Base-by-base conservation (phyloP, 2,329 filamentous ascomycete species). In the Fusarium annulatum region DNA sequence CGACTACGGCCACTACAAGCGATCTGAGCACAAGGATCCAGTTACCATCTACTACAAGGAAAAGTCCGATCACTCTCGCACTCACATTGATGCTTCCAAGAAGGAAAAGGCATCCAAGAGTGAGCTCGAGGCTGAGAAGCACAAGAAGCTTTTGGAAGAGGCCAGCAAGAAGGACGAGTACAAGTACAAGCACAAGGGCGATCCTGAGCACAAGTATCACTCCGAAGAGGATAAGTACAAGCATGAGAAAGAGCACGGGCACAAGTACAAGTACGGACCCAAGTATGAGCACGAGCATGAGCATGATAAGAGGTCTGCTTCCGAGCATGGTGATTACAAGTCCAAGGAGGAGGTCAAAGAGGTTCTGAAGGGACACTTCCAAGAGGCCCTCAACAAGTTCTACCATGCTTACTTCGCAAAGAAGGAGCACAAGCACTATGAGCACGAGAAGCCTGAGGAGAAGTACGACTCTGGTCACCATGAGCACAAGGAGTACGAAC, bases 301-400 rank as follows among this genome's bases (percentile, higher is more conserved):
- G 10, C 64, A 68, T 56, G n/a, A 58, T 12, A 67, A 68, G 38
- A 46, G 39, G 41, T 51, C 56, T 34, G 19, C 23, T 49, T 15
- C 30, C 9, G 23, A 42, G 21, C 38, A 46, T 26, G 21, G 57
- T n/a, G 43, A 43, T 14, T 9, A 67, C 23, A 34, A 67, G 53
- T 36, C 52, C 18, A 41, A 48, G 18, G 45, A 60, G 23, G 28
- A 60, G 28, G 38, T 67, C 39, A 61, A 30, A 21, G 42, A 52
- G n/a, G 28, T 45, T 15, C 16, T 57, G 7, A 58, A 61, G 48
- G 52, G 26, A 39, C 38, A 67, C 34, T 56, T 67, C 16, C 41
- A 49, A 10, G 36, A 67, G 23, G 63, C 53, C n/a, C 39, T 67
- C 30, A 26, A 61, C 11, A 59, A 61, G 28, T 67, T 67, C 46